A percentile compares a stretch with the other conserved stretches of the same genome.
Evolutionary conservation across 2,329 filamentous ascomycete species (phyloP).

Genomic region (Epichloe uncinata): DNA sequence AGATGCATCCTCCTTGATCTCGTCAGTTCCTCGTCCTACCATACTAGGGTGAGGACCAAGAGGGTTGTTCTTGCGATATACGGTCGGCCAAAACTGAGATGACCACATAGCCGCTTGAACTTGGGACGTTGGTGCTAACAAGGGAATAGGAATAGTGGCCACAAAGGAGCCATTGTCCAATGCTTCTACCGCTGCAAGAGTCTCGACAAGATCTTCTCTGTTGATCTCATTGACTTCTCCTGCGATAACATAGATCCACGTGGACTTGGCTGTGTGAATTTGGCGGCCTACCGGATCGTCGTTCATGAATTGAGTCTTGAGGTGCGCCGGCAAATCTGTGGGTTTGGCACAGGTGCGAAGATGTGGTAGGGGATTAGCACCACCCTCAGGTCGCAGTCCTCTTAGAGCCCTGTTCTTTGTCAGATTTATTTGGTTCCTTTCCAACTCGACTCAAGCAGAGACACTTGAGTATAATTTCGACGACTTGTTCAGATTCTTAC

Average conservation of each 20-base stretch:
- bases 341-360: conserved; percentile 65
- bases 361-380: conserved; percentile 54
- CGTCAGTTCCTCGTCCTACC: conserved; percentile 54
- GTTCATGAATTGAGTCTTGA: conserved; percentile 49
- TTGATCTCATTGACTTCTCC: conserved; percentile 38
- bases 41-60: conserved; percentile 72
- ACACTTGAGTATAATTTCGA: background rate
- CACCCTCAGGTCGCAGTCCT: conserved; percentile 43
- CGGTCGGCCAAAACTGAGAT: conserved; percentile 66
- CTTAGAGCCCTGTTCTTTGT: conserved; percentile 35
- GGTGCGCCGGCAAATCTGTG: conserved; percentile 50
- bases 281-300: conserved; percentile 39
- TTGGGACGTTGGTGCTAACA: conserved; percentile 61
- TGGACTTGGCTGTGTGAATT: conserved; percentile 46
- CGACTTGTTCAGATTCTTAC: conserved; percentile 30
- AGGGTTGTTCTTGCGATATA: conserved; percentile 79
- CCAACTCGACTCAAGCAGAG: background rate
- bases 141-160: conserved; percentile 53
- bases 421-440: conserved; percentile 3
- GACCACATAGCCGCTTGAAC: conserved; percentile 65
- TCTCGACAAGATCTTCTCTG: conserved; percentile 36
- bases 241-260: conserved; percentile 45
- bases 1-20: conserved; percentile 50
- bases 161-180: conserved; percentile 43
- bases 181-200: conserved; percentile 35